Conservation (phyloP, 306 rosid genomes). For the Crotalaria pallida region DNA sequence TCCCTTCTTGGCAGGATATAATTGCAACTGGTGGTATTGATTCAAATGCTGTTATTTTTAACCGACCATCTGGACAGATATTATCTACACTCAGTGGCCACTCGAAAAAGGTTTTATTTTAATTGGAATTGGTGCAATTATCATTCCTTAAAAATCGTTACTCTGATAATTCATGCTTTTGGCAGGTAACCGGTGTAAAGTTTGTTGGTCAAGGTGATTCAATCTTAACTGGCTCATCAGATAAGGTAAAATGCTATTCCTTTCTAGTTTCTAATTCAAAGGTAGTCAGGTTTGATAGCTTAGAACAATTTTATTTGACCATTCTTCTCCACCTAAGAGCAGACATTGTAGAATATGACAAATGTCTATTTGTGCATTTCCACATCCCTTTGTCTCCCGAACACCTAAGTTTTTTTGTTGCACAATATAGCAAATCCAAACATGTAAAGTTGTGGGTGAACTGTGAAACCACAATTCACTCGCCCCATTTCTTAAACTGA, state of each 20-base stretch:
- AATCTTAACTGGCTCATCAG: constrained; percentile 77
- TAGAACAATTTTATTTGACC: background rate
- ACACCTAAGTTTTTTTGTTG: background rate
- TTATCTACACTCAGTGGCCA: constrained; percentile 90
- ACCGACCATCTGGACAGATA: constrained; percentile 87
- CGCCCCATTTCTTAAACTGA: background rate
- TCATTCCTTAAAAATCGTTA: background rate
- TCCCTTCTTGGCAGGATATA: constrained; percentile 54
- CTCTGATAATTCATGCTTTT: constrained; percentile 25
- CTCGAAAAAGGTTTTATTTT: constrained; percentile 73
- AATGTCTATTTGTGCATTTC: background rate
- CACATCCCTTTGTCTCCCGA: background rate
- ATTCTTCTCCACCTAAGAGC: background rate
- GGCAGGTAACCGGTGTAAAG: constrained; percentile 82
- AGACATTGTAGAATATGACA: background rate
- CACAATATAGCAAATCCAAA: background rate
- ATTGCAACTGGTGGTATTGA: constrained; percentile 95
- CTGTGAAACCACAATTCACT: background rate
- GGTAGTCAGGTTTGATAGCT: background rate
- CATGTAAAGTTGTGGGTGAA: background rate
- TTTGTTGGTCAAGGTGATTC: constrained; percentile 73
- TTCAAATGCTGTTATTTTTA: constrained; percentile 89
- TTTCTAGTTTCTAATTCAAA: background rate
- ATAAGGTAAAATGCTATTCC: constrained; percentile 53
- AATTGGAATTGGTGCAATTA: background rate